Evolutionary conservation across 2,329 filamentous ascomycete species (phyloP), one percentile per base, ranked within the genome.

Genomic region (Aspergillus novofumigatus): DNA sequence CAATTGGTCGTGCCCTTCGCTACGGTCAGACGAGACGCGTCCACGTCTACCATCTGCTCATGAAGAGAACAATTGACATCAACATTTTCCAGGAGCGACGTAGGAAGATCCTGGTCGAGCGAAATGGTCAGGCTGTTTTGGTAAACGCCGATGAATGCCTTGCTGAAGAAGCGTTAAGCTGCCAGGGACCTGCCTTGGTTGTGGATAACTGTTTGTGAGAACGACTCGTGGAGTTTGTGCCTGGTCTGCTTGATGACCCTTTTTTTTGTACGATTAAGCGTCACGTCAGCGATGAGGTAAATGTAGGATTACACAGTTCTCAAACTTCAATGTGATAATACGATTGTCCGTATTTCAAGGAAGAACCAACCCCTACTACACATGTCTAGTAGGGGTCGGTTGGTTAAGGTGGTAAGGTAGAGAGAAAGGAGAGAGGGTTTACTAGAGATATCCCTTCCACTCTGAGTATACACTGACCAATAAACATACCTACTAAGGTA

Each of bases 1-100:
- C 85, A 0, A 83, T 88, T 21, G 86, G 86, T 1, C 80, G 86
- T 41, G 78, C 80, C 8, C 77, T 80, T 5, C 78, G 86, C 1
- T 84, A 81, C 55, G 82, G 84, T 0, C 86, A 89, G 65, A 70
- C 72, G 41, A 83, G 80, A 62, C 67, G 69, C 1, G 85, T 89
- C 1, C 76, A 83, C 53, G 78, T 87, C 17, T 86, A 86, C 65
- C 80, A 80, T 51, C 66, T 81, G 38, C 57, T 79, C 47, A 69
- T 72, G 1, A 67, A 72, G 51, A 69, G 69, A 48, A 80, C 79
- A 0, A 74, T 78, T 14, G 80, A 81, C 44, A 72, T 79, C 17
- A 74, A 77, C 53, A 70, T 80, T 52, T 72, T 77, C 55, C 70
- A 80, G 52, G 61, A 70, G 5, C 68, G 74, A 1, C 66, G 68